phyloP scores from a whole-genome alignment of 179 eudicot species.

The Beta lomatogona region DNA sequence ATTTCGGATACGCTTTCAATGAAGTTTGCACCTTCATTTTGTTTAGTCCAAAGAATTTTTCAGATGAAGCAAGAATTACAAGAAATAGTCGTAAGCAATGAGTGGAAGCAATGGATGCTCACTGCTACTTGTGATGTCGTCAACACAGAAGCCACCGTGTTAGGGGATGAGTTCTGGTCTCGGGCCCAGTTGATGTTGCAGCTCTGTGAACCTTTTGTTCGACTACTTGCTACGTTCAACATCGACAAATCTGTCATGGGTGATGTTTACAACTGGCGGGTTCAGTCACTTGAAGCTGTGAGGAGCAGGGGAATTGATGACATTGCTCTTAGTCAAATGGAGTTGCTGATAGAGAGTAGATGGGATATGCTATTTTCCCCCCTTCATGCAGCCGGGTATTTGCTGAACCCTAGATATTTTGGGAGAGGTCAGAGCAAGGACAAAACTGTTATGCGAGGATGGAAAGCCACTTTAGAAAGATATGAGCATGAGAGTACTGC shows the following conservation, averaged over 20 bases:
- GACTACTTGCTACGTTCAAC: constrained; percentile 35
- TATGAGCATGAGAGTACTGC: constrained; percentile 41
- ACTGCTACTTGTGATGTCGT: constrained; percentile 32
- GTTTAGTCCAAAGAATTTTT: constrained; percentile 36
- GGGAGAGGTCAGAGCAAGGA: constrained; percentile 52
- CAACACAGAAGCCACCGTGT: constrained; percentile 36
- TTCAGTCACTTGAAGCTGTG: constrained; percentile 48
- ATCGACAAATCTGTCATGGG: constrained; percentile 48
- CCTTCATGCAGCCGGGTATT: constrained; percentile 53
- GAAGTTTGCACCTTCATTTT: constrained; percentile 47
- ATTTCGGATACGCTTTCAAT: constrained; percentile 30
- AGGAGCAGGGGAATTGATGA: constrained; percentile 43
- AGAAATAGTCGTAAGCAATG: constrained; percentile 38
- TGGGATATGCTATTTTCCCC: constrained; percentile 52
- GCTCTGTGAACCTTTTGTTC: constrained; percentile 47
- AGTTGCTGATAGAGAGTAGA: constrained; percentile 43
- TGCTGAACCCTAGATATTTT: constrained; percentile 45
- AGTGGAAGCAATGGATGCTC: constrained; percentile 54
- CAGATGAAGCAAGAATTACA: constrained; percentile 37
- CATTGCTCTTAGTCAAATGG: constrained; percentile 44
- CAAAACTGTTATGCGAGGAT: constrained; percentile 47
- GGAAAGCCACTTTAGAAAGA: constrained; percentile 47
- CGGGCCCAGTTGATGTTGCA: constrained; percentile 45
- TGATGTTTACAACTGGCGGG: constrained; percentile 50
- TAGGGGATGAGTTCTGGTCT: constrained; percentile 51